phyloP scores from a whole-genome alignment of 2,329 filamentous ascomycete genomes.

The Ophiostoma piceae region DNA sequence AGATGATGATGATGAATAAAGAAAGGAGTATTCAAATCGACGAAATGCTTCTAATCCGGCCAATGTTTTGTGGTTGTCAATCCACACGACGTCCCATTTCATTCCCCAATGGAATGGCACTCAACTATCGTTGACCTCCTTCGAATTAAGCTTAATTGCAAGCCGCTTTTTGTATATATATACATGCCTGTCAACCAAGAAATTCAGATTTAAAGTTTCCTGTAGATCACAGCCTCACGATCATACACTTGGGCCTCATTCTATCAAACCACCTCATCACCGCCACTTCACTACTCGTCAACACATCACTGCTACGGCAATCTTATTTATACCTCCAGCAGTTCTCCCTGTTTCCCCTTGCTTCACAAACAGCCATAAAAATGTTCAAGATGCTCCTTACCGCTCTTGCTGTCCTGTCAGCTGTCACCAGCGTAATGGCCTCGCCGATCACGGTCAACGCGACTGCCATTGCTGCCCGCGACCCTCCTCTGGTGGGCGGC shows the following conservation, averaged over 20 bases:
- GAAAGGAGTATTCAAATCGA: background rate
- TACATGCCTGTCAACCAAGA: background rate
- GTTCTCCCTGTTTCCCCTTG: too few relatives aligned
- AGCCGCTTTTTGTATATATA: background rate
- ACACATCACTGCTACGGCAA: background rate
- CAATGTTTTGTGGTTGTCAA: background rate
- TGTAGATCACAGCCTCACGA: background rate
- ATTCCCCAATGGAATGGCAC: background rate
- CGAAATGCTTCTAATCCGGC: background rate
- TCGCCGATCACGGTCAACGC: background rate
- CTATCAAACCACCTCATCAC: background rate
- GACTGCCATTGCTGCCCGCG: background rate
- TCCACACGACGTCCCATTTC: background rate
- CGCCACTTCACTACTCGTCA: background rate
- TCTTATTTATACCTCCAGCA: background rate
- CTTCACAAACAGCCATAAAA: background rate
- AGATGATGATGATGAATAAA: background rate
- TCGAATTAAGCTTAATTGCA: background rate
- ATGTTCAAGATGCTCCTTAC: background rate
- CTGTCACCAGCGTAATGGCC: background rate
- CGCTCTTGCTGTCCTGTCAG: background rate
- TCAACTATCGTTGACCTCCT: background rate
- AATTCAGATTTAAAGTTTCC: too few relatives aligned
- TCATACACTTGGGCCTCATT: background rate
- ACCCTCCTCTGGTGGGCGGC: constrained; percentile 3